Base-by-base conservation (phyloP, 2,329 filamentous ascomycete genomes). In the Triangularia verruculosa region DNA sequence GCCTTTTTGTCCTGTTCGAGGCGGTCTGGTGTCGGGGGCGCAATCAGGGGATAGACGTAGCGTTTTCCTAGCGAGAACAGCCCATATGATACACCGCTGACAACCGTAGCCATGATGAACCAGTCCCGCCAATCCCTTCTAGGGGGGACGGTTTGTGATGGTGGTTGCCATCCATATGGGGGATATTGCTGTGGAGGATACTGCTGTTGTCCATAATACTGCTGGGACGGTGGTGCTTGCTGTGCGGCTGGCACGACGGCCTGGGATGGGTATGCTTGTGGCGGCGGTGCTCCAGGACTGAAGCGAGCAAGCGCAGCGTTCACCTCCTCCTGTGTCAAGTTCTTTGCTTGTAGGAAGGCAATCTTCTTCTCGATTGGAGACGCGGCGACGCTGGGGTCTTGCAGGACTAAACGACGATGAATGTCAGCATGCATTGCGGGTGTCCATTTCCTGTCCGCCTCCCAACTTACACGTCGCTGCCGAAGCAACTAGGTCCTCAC, bases 41-140 rank as follows among this genome's bases (percentile, higher is more conserved):
- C 89, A 65, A 99, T 92, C 27, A 99, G 81, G 51, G 95, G 95
- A 67, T 90, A 86, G 63, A 99, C 88, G 72, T 99, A 99, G 72
- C 95, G 67, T 78, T 96, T 96, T 65, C 93, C 91, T 15, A 97
- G 84, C 68, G 89, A 86, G 74, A 95, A 99, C 22, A 97, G 78
- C 0, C 93, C 94, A 73, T 97, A 98, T 43, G 92, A 85, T 20
- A 97, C 89, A 57, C 93, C 92, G 63, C 93, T 90, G 67, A 96
- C 89, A 12, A 98, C 91, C 0, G 95, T 99, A 7, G 95, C 95
- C 92, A 98, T 97, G 77, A 99, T 98, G 78, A 99, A 99, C 91
- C 93, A 98, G 75, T 99, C 95, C 66, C 96, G 86, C 95, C 95
- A 99, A 78, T 99, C 95, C 73, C 95, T 84, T 74, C 87, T 52